Evolutionary conservation across 1,284 basidiomycete genomes (phyloP).

Genomic region (Apiotrichum domesticum): DNA sequence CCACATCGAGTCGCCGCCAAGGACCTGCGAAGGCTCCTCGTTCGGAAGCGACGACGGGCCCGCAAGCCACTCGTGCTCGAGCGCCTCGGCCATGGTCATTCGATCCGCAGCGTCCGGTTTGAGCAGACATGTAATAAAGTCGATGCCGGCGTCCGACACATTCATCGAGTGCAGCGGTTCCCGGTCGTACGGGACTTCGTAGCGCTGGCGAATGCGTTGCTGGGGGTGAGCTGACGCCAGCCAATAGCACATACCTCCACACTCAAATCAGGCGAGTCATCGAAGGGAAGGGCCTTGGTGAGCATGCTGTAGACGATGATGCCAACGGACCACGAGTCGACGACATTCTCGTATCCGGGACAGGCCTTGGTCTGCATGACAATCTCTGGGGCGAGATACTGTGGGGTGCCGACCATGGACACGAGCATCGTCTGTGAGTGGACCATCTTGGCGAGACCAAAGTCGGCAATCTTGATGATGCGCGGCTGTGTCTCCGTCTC

Average conservation of each 20-base stretch:
- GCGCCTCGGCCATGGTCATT: conserved; percentile 57
- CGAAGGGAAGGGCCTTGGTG: conserved; percentile 46
- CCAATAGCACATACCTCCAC: conserved; percentile 26
- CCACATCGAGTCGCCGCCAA: conserved; percentile 39
- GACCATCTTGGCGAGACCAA: conserved; percentile 78
- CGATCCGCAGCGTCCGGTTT: conserved; percentile 54
- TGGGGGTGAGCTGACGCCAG: conserved; percentile 2
- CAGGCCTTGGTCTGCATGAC: conserved; percentile 59
- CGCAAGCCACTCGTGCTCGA: conserved; percentile 62
- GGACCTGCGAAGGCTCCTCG: conserved; percentile 22
- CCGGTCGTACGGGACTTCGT: conserved; percentile 64
- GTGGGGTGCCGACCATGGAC: conserved; percentile 48
- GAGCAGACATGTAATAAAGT: conserved; percentile 54
- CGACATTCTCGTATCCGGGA: conserved; percentile 71
- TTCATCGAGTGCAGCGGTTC: conserved; percentile 44
- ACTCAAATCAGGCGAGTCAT: conserved; percentile 40
- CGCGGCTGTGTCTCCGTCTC: conserved; percentile 23
- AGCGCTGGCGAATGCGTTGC: conserved; percentile 52
- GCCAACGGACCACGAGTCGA: conserved; percentile 90
- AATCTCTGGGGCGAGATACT: conserved; percentile 52
- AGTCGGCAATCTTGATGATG: conserved; percentile 65
- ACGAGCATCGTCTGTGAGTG: conserved; percentile 40
- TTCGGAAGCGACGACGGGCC: conserved; percentile 25
- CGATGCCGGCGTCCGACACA: conserved; percentile 37
- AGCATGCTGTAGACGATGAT: conserved; percentile 72